Conservation (phyloP, 2,329 filamentous ascomycete genomes). For the Calonectria pseudoreteaudii region DNA sequence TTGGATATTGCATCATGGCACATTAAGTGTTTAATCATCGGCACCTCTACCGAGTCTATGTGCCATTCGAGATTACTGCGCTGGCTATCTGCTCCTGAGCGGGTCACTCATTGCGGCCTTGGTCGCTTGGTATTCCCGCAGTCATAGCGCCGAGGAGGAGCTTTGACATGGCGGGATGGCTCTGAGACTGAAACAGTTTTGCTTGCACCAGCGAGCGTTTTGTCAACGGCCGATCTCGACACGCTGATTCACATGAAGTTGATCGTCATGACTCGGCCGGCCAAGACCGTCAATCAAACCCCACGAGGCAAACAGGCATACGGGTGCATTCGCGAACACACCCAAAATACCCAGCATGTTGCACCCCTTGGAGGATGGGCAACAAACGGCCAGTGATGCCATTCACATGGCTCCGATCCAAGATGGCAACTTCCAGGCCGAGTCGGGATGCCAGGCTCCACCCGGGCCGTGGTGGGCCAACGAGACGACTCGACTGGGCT, state of each 20-base stretch:
- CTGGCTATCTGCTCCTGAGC: background rate
- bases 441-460: background rate
- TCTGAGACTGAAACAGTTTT: background rate
- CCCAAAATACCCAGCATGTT: background rate
- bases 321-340: too few species aligned
- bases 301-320: background rate
- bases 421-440: background rate
- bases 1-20: background rate
- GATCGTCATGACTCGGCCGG: background rate
- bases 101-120: background rate
- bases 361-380: background rate
- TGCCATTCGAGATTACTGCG: background rate
- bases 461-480: background rate
- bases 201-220: background rate
- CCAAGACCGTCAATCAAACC: background rate
- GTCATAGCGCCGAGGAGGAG: background rate
- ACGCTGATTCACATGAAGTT: background rate
- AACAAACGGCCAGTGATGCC: background rate
- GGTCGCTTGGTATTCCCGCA: background rate
- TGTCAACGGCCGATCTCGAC: background rate
- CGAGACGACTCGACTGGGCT: background rate
- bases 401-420: background rate
- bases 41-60: background rate
- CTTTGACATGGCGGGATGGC: background rate
- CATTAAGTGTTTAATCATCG: background rate